Percentiles rank a stretch among this genome's conserved stretches.
Evolutionary conservation across 2,329 filamentous ascomycete genomes (phyloP).

Genomic region (Emergomyces pasteurianus): DNA sequence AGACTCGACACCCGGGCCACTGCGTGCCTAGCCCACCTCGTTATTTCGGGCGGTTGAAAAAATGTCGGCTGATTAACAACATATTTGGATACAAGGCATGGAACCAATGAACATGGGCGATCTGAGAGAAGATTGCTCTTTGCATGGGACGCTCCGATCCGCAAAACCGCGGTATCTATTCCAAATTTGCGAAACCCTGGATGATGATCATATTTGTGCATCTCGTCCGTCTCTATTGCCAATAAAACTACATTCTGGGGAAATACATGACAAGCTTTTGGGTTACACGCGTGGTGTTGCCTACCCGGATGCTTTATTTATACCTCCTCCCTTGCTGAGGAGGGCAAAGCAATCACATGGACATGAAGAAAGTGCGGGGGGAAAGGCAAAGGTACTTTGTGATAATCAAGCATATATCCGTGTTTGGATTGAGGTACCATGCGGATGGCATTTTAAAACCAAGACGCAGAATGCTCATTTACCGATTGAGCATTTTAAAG

Average conservation of each 20-base stretch:
- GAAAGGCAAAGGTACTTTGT: neutral
- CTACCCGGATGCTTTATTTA: neutral
- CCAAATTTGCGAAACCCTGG: neutral
- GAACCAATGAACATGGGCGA: neutral
- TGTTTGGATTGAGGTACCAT: neutral
- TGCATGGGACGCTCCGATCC: neutral
- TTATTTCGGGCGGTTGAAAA: neutral
- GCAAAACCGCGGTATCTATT: neutral
- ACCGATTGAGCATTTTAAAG: neutral
- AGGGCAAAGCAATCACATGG: neutral
- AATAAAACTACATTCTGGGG: neutral
- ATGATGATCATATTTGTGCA: neutral
- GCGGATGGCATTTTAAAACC: neutral
- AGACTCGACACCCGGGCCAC: neutral
- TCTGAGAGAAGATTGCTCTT: neutral
- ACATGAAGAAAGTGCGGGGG: neutral
- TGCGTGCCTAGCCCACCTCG: neutral
- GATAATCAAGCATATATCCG: neutral
- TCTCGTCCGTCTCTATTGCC: neutral
- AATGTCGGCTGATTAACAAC: neutral
- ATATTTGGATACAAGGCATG: neutral
- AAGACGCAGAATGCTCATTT: neutral
- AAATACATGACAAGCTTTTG: neutral
- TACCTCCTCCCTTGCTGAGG: neutral
- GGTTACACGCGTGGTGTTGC: neutral